Conservation (phyloP, 305 asterid genomes). For the Nicotiana rustica region DNA sequence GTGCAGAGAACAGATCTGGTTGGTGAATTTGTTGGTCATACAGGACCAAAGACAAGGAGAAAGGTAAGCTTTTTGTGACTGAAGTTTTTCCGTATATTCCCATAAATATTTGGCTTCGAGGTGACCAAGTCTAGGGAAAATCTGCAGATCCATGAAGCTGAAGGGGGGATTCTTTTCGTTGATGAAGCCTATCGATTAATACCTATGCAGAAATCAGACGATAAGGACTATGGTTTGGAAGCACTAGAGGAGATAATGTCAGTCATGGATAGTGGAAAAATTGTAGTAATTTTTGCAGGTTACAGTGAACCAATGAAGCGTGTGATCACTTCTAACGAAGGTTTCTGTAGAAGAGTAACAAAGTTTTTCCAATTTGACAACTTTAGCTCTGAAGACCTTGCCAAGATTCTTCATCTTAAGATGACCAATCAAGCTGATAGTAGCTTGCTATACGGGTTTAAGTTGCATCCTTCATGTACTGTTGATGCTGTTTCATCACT, state of each 20-base stretch:
- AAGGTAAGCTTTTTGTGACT: constrained; percentile 57
- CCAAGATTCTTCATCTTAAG: constrained; percentile 73
- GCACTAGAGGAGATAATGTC: constrained; percentile 97
- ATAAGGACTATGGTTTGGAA: constrained; percentile 71
- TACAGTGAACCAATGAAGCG: constrained; percentile 90
- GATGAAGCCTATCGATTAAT: constrained; percentile 89
- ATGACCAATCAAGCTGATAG: constrained; percentile 63
- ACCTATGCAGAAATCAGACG: constrained; percentile 72
- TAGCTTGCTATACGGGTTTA: constrained; percentile 68
- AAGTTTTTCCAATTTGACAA: constrained; percentile 74
- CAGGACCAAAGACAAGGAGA: constrained; percentile 91
- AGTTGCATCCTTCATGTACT: constrained; percentile 62
- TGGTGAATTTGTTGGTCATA: constrained; percentile 89
- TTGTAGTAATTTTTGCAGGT: constrained; percentile 85
- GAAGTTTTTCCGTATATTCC: constrained; percentile 9
- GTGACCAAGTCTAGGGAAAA: constrained; percentile 27
- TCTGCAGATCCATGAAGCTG: constrained; percentile 86
- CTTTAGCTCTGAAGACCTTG: constrained; percentile 66
- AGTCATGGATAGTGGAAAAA: constrained; percentile 73
- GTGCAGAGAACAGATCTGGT: constrained; percentile 96
- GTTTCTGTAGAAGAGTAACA: constrained; percentile 85
- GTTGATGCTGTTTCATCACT: constrained; percentile 54
- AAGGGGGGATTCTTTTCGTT: constrained; percentile 89
- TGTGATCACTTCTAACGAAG: constrained; percentile 76
- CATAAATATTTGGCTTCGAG: not conserved